Conservation (phyloP, 2,329 filamentous ascomycete species). For the Bipolaris gigantea region DNA sequence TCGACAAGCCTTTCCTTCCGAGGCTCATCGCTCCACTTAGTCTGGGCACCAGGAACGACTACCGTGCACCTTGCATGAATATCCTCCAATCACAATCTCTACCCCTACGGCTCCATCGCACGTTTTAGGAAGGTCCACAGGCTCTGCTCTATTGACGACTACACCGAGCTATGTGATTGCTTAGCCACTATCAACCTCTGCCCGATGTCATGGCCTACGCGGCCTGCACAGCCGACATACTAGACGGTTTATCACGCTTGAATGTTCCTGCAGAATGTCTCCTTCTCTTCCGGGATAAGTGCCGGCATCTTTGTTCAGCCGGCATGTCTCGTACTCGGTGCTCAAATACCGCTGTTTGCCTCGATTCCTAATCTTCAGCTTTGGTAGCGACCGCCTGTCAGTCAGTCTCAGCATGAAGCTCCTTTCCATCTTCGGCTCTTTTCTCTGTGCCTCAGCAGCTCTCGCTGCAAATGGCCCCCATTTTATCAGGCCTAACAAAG, state of each 20-base stretch:
- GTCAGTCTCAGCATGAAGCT: conserved; percentile 37
- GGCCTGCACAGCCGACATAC: background rate
- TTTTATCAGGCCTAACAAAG: conserved; percentile 26
- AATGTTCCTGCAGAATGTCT: background rate
- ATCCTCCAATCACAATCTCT: background rate
- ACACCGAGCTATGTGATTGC: conserved; percentile 14
- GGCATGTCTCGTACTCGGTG: conserved; percentile 15
- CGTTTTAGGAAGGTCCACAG: conserved; percentile 21
- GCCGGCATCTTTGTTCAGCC: conserved; percentile 6
- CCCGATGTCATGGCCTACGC: conserved; percentile 5
- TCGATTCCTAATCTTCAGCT: background rate
- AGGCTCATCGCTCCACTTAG: conserved; percentile 13
- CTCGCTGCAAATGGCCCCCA: conserved; percentile 32
- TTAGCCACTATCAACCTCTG: conserved; percentile 1
- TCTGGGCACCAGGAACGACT: background rate
- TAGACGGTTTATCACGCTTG: conserved; percentile 1
- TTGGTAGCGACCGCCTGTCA: conserved; percentile 8
- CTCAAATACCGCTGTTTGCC: conserved; percentile 23
- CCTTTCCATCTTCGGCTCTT: conserved; percentile 27
- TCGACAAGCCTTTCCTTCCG: conserved; percentile 20
- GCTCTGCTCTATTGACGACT: background rate
- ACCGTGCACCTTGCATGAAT: conserved; percentile 7
- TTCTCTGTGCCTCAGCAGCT: conserved; percentile 37
- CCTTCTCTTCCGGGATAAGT: conserved; percentile 26
- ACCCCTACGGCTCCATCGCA: conserved; percentile 1